A percentile compares a stretch with the other conserved stretches of the same genome.
Conservation (phyloP, 192 early-diverging fungal species). For the Mortierella alpina region DNA sequence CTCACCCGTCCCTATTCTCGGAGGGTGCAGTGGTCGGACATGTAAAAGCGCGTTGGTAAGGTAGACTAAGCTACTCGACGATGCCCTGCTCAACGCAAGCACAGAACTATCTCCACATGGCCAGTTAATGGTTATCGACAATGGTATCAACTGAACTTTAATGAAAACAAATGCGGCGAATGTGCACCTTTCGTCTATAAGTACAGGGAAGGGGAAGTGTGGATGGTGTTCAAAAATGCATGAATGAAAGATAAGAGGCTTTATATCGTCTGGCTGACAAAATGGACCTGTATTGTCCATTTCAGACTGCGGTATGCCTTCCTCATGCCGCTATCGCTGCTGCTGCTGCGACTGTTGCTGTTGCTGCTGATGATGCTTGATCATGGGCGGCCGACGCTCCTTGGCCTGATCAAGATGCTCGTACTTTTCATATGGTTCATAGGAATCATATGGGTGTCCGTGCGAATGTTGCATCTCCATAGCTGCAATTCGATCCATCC, state of each 20-base stretch:
- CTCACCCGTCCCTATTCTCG: too few relatives aligned
- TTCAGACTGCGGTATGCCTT: neutral
- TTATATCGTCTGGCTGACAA: too few relatives aligned
- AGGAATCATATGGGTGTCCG: neutral
- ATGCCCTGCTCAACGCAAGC: too few relatives aligned
- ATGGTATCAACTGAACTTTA: too few relatives aligned
- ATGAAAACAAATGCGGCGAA: too few relatives aligned
- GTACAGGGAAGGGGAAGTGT: neutral
- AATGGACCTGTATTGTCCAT: neutral
- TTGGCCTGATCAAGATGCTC: constrained; percentile 5
- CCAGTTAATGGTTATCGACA: too few relatives aligned
- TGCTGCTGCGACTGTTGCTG: neutral
- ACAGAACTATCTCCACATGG: too few relatives aligned
- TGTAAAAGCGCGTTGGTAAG: too few relatives aligned
- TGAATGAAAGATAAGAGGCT: neutral
- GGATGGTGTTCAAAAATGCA: neutral
- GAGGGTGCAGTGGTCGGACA: too few relatives aligned
- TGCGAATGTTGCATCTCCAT: constrained; percentile 7
- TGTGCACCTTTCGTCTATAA: too few relatives aligned
- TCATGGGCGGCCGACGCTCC: neutral
- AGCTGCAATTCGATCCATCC: constrained; percentile 2
- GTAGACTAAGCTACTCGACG: too few relatives aligned
- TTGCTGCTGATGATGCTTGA: neutral
- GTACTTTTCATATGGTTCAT: constrained; percentile 2
- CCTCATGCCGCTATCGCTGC: neutral